phyloP scores from a whole-genome alignment of 2,329 filamentous ascomycete genomes.

The Dactylellina drechsleri region DNA sequence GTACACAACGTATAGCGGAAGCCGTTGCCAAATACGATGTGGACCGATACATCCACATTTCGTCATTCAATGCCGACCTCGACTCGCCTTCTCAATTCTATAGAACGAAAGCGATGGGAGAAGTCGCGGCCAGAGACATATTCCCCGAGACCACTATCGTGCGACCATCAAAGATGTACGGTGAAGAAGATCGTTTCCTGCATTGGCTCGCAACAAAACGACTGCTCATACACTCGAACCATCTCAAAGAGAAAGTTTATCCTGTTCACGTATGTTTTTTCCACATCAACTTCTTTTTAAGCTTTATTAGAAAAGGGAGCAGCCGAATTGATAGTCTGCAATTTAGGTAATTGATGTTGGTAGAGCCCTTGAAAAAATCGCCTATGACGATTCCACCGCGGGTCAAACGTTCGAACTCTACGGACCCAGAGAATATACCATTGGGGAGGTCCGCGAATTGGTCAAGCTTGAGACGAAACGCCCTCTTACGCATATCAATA shows the following conservation, averaged over 20 bases:
- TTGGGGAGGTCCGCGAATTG: slow-evolving; percentile 83
- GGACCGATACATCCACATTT: slow-evolving; percentile 95
- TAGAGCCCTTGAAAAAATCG: slow-evolving; percentile 85
- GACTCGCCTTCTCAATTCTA: slow-evolving; percentile 89
- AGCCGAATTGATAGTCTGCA: slow-evolving; percentile 29
- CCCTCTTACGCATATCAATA: slow-evolving; percentile 86
- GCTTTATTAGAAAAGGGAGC: neutral
- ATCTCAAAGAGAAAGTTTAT: slow-evolving; percentile 89
- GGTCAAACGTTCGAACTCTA: slow-evolving; percentile 94
- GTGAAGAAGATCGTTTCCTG: slow-evolving; percentile 91
- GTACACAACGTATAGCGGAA: slow-evolving; percentile 89
- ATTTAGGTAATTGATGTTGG: slow-evolving; percentile 87
- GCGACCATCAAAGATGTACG: slow-evolving; percentile 90
- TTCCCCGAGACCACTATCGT: slow-evolving; percentile 98
- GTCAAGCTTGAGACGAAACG: slow-evolving; percentile 95
- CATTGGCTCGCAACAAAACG: slow-evolving; percentile 81
- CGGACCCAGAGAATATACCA: slow-evolving; percentile 91
- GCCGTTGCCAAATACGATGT: slow-evolving; percentile 97
- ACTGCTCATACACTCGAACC: slow-evolving; percentile 88
- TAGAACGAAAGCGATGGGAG: slow-evolving; percentile 83
- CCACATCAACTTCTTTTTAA: neutral
- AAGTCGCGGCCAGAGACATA: slow-evolving; percentile 83
- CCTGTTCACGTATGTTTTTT: slow-evolving; percentile 79
- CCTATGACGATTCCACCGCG: slow-evolving; percentile 88
- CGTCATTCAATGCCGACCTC: slow-evolving; percentile 86